A percentile compares a stretch with the other conserved stretches of the same genome.
These are phyloP conservation scores for Kwoniella shandongensis DNA, from an alignment of 768 basidiomycete genomes.

Conservation along the genomic window DNA sequence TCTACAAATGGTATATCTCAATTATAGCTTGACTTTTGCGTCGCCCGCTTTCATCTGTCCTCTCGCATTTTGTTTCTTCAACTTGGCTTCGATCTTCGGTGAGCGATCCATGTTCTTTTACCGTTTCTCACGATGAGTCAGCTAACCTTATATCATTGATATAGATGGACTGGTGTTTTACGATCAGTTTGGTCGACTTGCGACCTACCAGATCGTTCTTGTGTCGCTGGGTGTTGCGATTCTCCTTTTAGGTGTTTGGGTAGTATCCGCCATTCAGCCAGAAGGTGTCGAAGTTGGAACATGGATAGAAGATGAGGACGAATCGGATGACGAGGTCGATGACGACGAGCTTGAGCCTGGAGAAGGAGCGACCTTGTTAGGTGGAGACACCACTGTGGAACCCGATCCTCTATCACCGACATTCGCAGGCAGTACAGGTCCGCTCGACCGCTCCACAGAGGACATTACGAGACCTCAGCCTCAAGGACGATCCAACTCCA, in stretches of 20 bases:
- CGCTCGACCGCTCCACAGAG: not conserved
- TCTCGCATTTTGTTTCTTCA: slow-evolving; percentile 95
- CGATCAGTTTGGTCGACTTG: slow-evolving; percentile 73
- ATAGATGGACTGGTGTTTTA: slow-evolving; percentile 67
- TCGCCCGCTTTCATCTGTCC: slow-evolving; percentile 85
- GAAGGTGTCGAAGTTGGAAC: slow-evolving; percentile 57
- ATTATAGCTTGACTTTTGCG: slow-evolving; percentile 64
- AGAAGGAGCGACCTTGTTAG: slow-evolving; percentile 8
- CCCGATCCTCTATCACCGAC: slow-evolving; percentile 11
- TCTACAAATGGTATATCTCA: slow-evolving; percentile 61
- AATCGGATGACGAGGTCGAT: slow-evolving; percentile 2
- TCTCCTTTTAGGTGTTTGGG: slow-evolving; percentile 84
- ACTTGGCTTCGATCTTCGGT: slow-evolving; percentile 89
- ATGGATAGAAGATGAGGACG: slow-evolving; percentile 51
- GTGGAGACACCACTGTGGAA: not conserved
- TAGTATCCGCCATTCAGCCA: slow-evolving; percentile 65
- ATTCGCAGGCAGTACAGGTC: not conserved
- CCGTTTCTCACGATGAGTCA: not conserved
- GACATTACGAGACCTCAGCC: slow-evolving; percentile 1
- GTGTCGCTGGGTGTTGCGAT: slow-evolving; percentile 74
- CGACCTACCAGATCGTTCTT: slow-evolving; percentile 67
- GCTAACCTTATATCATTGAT: not conserved
- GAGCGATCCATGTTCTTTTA: no score
- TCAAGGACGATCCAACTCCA: not conserved
- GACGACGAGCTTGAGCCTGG: slow-evolving; percentile 9